These are phyloP conservation scores for Voacanga thouarsii DNA, from an alignment of 257 asterid genomes.

Conservation along the genomic window DNA sequence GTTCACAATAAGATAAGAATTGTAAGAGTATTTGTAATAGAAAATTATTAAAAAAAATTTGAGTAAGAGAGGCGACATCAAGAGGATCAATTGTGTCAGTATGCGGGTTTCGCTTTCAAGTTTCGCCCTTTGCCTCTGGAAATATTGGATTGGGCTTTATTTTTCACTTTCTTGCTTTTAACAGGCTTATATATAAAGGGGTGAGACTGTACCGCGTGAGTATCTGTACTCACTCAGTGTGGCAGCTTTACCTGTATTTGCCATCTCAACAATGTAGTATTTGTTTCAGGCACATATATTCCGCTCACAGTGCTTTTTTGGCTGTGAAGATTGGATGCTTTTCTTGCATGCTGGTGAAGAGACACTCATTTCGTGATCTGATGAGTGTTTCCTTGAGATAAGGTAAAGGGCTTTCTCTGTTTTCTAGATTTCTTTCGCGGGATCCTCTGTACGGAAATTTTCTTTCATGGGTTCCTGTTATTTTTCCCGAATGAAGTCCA, in stretches of 20 bases:
- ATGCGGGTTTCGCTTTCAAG: not conserved
- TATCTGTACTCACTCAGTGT: conserved; percentile 5
- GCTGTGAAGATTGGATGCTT: conserved; percentile 9
- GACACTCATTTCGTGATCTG: conserved; percentile 9
- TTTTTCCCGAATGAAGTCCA: not conserved
- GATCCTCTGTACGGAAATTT: not conserved
- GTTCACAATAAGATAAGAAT: no score
- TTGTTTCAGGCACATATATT: conserved; percentile 25
- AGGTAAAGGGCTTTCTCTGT: conserved; percentile 6
- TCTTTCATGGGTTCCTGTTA: not conserved
- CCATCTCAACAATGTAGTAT: conserved; percentile 30
- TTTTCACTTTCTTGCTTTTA: conserved; percentile 7
- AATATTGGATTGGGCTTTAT: conserved; percentile 5
- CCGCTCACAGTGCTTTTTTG: not conserved
- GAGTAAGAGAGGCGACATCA: conserved; percentile 6
- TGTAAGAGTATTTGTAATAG: no score
- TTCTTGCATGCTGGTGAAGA: conserved; percentile 5
- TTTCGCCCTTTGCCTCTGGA: conserved; percentile 15
- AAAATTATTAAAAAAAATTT: no score
- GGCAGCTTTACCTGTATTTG: conserved; percentile 11
- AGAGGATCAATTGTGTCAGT: not conserved
- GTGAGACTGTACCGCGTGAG: not conserved
- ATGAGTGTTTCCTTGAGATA: not conserved
- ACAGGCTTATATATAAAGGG: not conserved
- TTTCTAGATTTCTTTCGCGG: not conserved